These are phyloP conservation scores for Copromyces sp. DNA, from an alignment of 495 filamentous ascomycete species.

Conservation along the genomic window DNA sequence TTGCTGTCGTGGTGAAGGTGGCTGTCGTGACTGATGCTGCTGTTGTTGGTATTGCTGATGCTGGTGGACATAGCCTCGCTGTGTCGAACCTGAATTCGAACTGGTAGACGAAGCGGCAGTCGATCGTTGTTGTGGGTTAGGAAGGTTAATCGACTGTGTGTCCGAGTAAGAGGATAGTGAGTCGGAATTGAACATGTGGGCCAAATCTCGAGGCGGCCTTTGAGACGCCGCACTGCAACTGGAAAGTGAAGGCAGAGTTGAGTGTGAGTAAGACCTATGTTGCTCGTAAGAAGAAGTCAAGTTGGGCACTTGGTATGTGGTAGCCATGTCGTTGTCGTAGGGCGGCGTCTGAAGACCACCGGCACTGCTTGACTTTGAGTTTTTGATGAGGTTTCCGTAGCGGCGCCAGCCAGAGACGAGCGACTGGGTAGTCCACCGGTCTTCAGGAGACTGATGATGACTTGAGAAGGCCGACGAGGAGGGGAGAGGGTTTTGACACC, in stretches of 20 bases:
- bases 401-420: neutral
- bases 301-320: constrained; percentile 36
- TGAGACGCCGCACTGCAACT: neutral
- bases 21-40: constrained; percentile 17
- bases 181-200: constrained; percentile 1
- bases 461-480: neutral
- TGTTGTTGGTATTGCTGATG: constrained; percentile 2
- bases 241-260: constrained; percentile 1
- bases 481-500: neutral
- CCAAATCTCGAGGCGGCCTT: neutral
- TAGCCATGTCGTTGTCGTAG: constrained; percentile 35
- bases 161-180: constrained; percentile 3
- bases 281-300: constrained; percentile 30
- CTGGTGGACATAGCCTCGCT: neutral
- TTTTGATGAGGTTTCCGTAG: neutral
- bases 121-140: neutral
- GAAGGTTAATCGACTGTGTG: constrained; percentile 2
- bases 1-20: constrained; percentile 12
- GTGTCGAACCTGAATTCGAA: neutral
- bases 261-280: constrained; percentile 11
- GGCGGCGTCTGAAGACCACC: constrained; percentile 42
- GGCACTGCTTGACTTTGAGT: neutral
- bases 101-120: neutral
- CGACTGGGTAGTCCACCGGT: neutral
- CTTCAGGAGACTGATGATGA: neutral